Conservation (phyloP, 192 early-diverging fungal species). For the Rhizoclosmatium globosum region DNA sequence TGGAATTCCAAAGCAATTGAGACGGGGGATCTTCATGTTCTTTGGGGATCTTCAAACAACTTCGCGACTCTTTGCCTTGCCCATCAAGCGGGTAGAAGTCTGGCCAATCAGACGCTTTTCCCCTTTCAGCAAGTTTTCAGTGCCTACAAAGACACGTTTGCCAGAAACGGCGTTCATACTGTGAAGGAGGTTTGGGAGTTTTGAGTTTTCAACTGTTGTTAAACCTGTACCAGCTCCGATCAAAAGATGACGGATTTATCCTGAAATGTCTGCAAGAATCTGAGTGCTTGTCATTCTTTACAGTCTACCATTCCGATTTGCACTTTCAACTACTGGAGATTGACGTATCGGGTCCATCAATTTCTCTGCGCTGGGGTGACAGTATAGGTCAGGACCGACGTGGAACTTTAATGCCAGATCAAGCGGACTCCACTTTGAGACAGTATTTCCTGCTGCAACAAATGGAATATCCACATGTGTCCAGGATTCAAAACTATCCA, state of each 20-base stretch:
- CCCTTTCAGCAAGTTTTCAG: background rate
- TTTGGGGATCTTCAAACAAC: background rate
- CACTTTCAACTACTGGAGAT: background rate
- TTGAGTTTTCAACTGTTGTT: background rate
- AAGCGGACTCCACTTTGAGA: background rate
- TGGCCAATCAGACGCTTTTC: background rate
- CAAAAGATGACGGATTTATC: background rate
- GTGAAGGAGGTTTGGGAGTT: background rate
- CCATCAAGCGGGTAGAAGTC: background rate
- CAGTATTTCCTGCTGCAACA: background rate
- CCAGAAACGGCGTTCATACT: background rate
- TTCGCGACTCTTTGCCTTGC: background rate
- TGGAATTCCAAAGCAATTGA: background rate
- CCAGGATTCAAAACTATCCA: background rate
- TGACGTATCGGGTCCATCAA: background rate
- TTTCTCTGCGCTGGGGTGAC: background rate
- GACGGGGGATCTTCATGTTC: background rate
- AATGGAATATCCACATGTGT: background rate
- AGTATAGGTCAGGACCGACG: background rate
- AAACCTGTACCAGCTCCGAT: background rate
- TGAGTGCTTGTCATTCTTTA: background rate
- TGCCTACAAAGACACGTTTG: background rate
- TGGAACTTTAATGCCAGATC: background rate
- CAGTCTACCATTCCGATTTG: background rate
- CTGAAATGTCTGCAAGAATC: background rate